Evolutionary conservation across 192 early-diverging fungal species (phyloP).

Genomic region (Mortierella alpina): DNA sequence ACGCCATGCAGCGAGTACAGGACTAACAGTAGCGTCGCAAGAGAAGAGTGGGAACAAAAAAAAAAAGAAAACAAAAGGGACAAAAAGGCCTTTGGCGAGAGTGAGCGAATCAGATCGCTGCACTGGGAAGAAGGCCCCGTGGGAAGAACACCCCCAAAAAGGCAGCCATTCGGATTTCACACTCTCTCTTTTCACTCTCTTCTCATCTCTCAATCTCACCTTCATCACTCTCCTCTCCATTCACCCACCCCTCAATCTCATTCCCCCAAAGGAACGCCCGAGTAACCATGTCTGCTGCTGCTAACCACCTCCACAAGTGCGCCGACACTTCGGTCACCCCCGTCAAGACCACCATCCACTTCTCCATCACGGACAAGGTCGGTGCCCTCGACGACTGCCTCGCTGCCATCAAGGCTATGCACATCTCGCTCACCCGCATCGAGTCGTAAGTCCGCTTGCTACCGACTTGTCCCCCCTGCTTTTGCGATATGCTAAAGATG

Average conservation of each 20-base stretch:
- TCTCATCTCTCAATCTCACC: background rate
- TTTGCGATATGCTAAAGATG: background rate
- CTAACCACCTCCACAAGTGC: conserved; percentile 45
- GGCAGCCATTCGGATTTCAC: background rate
- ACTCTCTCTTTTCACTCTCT: background rate
- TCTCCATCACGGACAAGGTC: conserved; percentile 86
- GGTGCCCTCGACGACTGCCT: conserved; percentile 90
- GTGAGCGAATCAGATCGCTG: background rate
- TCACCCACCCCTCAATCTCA: conserved; percentile 1
- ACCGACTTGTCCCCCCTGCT: background rate
- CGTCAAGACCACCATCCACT: conserved; percentile 71
- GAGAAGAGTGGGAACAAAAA: background rate
- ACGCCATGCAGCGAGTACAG: too few species aligned
- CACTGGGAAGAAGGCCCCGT: conserved; percentile 3
- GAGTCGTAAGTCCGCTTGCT: conserved; percentile 72
- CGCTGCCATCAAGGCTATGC: conserved; percentile 70
- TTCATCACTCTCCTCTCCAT: background rate
- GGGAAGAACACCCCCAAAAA: conserved; percentile 7
- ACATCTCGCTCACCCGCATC: conserved; percentile 92
- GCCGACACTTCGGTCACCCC: conserved; percentile 21
- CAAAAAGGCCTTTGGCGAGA: background rate
- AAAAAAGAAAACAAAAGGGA: background rate
- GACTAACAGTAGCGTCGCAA: background rate
- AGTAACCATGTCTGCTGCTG: conserved; percentile 34
- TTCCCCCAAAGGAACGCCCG: background rate